These are phyloP conservation scores for Cudoniella acicularis DNA, from an alignment of 495 filamentous ascomycete species.

Conservation along the genomic window DNA sequence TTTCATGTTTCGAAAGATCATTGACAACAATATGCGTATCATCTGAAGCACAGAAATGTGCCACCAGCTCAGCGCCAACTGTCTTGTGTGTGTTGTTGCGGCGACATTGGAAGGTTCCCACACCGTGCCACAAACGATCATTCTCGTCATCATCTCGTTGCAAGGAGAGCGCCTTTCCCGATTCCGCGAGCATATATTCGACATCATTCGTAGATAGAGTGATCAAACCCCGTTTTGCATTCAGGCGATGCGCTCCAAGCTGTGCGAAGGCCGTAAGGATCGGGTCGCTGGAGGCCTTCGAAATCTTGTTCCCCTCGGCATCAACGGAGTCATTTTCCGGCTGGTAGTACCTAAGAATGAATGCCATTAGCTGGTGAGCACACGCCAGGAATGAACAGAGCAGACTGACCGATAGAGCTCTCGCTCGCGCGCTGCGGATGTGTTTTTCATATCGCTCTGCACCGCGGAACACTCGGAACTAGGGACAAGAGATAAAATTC, in stretches of 20 bases:
- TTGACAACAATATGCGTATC: conserved; percentile 27
- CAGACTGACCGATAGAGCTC: conserved; percentile 18
- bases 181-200: conserved; percentile 40
- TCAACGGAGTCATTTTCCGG: conserved; percentile 7
- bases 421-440: conserved; percentile 18
- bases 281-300: conserved; percentile 28
- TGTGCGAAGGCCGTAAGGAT: conserved; percentile 41
- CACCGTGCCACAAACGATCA: conserved; percentile 25
- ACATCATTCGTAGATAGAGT: conserved; percentile 33
- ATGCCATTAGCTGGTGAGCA: not conserved
- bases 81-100: conserved; percentile 3
- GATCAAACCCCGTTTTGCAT: conserved; percentile 35
- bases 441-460: not conserved
- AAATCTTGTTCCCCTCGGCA: not conserved
- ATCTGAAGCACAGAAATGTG: conserved; percentile 23
- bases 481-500: not conserved
- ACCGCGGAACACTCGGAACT: not conserved
- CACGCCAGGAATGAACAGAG: not conserved
- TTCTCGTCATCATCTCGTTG: conserved; percentile 23
- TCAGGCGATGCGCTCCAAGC: conserved; percentile 36
- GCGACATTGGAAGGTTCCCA: conserved; percentile 13
- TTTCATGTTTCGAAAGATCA: conserved; percentile 34
- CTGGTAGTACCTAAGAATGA: conserved; percentile 20
- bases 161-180: conserved; percentile 23
- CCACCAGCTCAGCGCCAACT: conserved; percentile 21